phyloP scores from a whole-genome alignment of 2,329 filamentous ascomycete species.

The Fusarium guadeloupense region DNA sequence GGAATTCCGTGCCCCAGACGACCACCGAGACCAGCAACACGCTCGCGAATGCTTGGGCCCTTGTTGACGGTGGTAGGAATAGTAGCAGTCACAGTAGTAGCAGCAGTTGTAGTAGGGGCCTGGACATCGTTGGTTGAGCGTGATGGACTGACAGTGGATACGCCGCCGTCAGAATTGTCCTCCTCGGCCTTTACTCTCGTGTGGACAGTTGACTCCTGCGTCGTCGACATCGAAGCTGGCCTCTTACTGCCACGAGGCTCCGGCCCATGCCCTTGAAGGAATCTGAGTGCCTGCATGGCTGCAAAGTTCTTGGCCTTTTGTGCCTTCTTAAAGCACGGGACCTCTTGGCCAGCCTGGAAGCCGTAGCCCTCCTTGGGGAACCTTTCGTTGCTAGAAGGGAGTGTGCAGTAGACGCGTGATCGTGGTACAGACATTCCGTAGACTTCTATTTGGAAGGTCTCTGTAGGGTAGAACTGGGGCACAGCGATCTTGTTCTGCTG shows the following conservation, averaged over 20 bases:
- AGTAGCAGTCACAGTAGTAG: neutral
- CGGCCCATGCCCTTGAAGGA: neutral
- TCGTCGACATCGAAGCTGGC: constrained; percentile 3
- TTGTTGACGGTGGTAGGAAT: neutral
- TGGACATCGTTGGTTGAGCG: neutral
- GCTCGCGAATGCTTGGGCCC: constrained; percentile 30
- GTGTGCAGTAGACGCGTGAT: constrained; percentile 42
- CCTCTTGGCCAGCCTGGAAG: constrained; percentile 35
- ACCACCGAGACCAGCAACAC: constrained; percentile 47
- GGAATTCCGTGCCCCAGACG: constrained; percentile 48
- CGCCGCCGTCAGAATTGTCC: constrained; percentile 17
- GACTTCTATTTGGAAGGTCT: constrained; percentile 27
- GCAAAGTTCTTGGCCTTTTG: constrained; percentile 65
- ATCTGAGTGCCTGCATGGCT: constrained; percentile 53
- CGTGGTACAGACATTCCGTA: constrained; percentile 26
- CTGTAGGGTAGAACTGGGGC: constrained; percentile 7
- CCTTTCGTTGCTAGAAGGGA: constrained; percentile 29
- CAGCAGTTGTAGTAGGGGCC: neutral
- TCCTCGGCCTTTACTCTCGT: constrained; percentile 30
- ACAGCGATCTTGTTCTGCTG: constrained; percentile 7
- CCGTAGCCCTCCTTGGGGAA: constrained; percentile 50
- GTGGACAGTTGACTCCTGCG: constrained; percentile 3
- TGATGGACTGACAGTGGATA: neutral
- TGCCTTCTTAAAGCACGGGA: constrained; percentile 56
- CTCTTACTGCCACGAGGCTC: constrained; percentile 13